Evolutionary conservation across 75 land plant species (phyloP).

Genomic region (Picea glauca): DNA sequence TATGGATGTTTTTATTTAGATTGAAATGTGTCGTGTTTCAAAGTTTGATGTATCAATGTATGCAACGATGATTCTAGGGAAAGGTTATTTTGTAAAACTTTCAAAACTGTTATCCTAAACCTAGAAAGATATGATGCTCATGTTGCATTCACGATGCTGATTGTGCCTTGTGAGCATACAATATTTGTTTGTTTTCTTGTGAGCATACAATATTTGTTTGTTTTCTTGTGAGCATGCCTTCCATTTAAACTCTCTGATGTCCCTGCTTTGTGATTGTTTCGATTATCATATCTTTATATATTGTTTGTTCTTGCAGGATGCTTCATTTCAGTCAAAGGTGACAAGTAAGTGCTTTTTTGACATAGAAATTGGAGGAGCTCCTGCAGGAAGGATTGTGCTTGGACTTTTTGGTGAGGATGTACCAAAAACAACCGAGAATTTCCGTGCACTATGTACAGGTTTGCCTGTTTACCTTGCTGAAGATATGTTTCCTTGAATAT

Average conservation of each 20-base stretch:
- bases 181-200: neutral
- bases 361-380: constrained; percentile 35
- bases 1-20: neutral
- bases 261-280: neutral
- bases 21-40: neutral
- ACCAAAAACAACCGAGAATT: constrained; percentile 42
- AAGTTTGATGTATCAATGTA: neutral
- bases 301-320: constrained; percentile 7
- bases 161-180: neutral
- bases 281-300: neutral
- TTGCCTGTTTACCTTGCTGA: too few relatives aligned
- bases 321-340: constrained; percentile 4
- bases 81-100: too few relatives aligned
- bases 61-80: too few relatives aligned
- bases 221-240: neutral
- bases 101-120: neutral
- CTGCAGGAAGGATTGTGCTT: constrained; percentile 36
- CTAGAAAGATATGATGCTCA: neutral
- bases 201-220: neutral
- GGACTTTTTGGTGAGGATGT: constrained; percentile 38
- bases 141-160: neutral
- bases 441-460: constrained; percentile 39
- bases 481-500: too few relatives aligned
- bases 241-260: neutral
- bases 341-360: constrained; percentile 25